These are phyloP conservation scores for Boletellus ananiceps DNA, from an alignment of 768 basidiomycete genomes.

Conservation along the genomic window DNA sequence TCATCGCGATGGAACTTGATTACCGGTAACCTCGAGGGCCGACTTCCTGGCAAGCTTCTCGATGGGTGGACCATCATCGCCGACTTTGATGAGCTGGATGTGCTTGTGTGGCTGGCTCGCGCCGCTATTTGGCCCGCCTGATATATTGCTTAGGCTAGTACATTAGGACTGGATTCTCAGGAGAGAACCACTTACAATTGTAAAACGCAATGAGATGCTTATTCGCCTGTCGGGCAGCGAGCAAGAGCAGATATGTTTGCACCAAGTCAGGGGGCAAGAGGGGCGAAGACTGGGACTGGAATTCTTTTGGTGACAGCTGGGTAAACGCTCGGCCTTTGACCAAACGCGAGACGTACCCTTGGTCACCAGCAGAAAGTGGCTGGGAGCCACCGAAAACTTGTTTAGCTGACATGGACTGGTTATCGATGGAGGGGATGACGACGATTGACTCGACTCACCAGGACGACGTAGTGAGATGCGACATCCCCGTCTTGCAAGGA, in stretches of 20 bases:
- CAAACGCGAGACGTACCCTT: slow-evolving; percentile 51
- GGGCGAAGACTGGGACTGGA: slow-evolving; percentile 73
- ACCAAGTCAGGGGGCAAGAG: slow-evolving; percentile 75
- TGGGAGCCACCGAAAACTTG: slow-evolving; percentile 78
- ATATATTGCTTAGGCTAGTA: not conserved
- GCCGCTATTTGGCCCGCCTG: slow-evolving; percentile 74
- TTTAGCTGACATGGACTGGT: slow-evolving; percentile 54
- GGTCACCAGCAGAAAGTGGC: slow-evolving; percentile 84
- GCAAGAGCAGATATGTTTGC: slow-evolving; percentile 67
- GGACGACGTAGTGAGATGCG: slow-evolving; percentile 55
- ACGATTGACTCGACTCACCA: slow-evolving; percentile 46
- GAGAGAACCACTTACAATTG: slow-evolving; percentile 56
- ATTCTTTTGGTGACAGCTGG: slow-evolving; percentile 44
- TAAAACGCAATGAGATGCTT: slow-evolving; percentile 78
- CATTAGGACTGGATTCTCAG: not conserved
- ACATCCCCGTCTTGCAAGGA: slow-evolving; percentile 45
- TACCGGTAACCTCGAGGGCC: slow-evolving; percentile 44
- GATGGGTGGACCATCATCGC: slow-evolving; percentile 66
- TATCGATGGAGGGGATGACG: not conserved
- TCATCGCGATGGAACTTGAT: not conserved
- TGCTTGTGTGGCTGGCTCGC: slow-evolving; percentile 92
- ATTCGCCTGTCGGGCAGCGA: slow-evolving; percentile 59
- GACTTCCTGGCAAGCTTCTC: slow-evolving; percentile 61
- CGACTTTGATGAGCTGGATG: slow-evolving; percentile 75
- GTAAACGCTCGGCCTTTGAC: not conserved